Evolutionary conservation across 805 yeast species (phyloP), one percentile per base, ranked within the genome.

Genomic region (Metschnikowia matae): DNA sequence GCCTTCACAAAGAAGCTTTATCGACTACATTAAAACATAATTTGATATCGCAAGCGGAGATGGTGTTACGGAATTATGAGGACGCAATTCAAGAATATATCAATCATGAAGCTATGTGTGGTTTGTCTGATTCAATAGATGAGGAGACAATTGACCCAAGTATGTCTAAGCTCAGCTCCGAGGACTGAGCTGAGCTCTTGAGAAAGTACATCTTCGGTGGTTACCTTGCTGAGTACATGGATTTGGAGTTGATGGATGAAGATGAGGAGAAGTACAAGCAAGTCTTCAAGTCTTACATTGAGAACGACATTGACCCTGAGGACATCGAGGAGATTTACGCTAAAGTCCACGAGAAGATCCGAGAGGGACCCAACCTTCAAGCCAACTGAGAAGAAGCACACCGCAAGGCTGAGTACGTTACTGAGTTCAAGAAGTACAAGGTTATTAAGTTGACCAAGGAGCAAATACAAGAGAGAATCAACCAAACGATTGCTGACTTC

Each of bases 141-240:
- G 23, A 41, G 15, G 38, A 32, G 26, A 21, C 21, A 6, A 31
- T 21, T 7, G 53, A 53, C 35, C 58, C 62, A 6, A 64, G 66
- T 14, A 66, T 59, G 35, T 66, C 68, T 18, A 64, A 65, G 44
- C 57, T 73, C n/a, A n/a, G n/a, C n/a, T n/a, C n/a, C n/a, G n/a
- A n/a, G n/a, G n/a, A n/a, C n/a, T n/a, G n/a, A n/a, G 89, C 97
- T 68, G 99, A 94, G 74, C 78, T 84, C 65, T 85, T 94, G 77
- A 89, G 97, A 89, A 89, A 89, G 80, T 94, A 94, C 96, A 94
- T 94, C 83, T 87, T 92, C 74, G 98, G 96, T 83, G 98, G 98
- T 78, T 98, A 94, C 87, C 91, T 94, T 72, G 85, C 99, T 71
- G 98, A 94, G 84, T 94, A 94, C 94, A 94, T 94, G 97, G 99